phyloP scores from a whole-genome alignment of 1,139 yeast genomes.

The Geotrichum candidum region DNA sequence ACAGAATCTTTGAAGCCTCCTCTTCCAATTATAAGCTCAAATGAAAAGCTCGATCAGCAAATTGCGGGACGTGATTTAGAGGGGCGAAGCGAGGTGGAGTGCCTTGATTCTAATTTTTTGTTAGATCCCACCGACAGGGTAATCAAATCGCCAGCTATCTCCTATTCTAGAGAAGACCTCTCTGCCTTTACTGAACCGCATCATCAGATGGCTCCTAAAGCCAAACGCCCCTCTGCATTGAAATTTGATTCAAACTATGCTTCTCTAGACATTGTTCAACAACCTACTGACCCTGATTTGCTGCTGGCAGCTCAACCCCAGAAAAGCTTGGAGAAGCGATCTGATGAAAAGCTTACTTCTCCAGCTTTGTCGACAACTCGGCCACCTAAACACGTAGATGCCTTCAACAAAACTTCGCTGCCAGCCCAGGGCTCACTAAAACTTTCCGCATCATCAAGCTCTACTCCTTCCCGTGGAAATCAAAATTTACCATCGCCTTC shows the following conservation, averaged over 20 bases:
- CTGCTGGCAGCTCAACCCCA: background rate
- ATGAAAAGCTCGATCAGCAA: background rate
- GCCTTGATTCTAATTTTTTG: background rate
- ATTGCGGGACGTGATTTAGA: background rate
- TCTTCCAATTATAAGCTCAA: background rate
- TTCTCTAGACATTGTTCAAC: background rate
- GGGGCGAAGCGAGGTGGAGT: background rate
- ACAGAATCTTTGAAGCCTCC: constrained; percentile 8
- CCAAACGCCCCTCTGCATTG: constrained; percentile 8
- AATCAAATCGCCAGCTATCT: background rate
- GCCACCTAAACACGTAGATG: background rate
- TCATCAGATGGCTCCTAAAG: too few species aligned
- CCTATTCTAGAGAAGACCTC: background rate
- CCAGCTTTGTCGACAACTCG: background rate
- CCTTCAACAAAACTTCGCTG: background rate
- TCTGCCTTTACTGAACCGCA: background rate
- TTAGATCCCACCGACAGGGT: background rate
- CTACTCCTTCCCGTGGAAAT: background rate
- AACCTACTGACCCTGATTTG: background rate
- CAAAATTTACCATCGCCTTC: background rate
- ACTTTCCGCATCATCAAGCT: background rate
- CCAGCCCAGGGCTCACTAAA: background rate
- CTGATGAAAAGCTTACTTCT: background rate
- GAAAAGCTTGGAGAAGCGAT: background rate
- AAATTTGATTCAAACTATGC: background rate